phyloP scores from a whole-genome alignment of 2,329 filamentous ascomycete species.

The Teratosphaeriaceae sp. region DNA sequence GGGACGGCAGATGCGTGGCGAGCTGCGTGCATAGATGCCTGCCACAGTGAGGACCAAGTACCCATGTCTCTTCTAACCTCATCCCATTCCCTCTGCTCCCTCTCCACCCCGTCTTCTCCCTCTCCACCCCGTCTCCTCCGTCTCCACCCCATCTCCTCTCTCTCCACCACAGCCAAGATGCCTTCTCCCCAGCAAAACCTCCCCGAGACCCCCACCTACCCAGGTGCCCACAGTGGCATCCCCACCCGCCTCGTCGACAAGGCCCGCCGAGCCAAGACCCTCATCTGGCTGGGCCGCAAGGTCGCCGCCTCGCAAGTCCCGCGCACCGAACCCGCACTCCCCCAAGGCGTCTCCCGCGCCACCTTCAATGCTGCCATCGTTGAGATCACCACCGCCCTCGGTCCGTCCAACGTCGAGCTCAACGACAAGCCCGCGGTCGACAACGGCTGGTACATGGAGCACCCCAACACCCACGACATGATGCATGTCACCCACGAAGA shows the following conservation, averaged over 20 bases:
- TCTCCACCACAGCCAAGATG: not conserved
- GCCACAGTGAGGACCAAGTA: not conserved
- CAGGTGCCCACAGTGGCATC: constrained; percentile 3
- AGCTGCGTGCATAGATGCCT: not conserved
- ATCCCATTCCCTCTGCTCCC: not conserved
- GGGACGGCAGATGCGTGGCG: not conserved
- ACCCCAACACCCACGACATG: constrained; percentile 8
- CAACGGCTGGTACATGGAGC: constrained; percentile 9
- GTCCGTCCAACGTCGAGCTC: constrained; percentile 5
- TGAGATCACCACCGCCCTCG: not conserved
- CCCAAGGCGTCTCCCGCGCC: constrained; percentile 7
- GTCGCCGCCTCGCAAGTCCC: not conserved
- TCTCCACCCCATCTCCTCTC: not conserved
- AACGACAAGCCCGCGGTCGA: constrained; percentile 6
- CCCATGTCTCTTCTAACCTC: not conserved
- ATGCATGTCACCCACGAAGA: constrained; percentile 17
- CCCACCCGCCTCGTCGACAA: constrained; percentile 6
- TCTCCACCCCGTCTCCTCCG: not conserved
- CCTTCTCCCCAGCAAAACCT: not conserved
- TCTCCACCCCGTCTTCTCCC: not conserved
- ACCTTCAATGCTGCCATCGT: constrained; percentile 5
- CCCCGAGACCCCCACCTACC: constrained; percentile 3
- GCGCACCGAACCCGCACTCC: constrained; percentile 2
- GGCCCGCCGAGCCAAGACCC: constrained; percentile 1
- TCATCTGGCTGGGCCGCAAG: constrained; percentile 1